Conservation (phyloP, 306 rosid species). For the Hippophae tibetana region DNA sequence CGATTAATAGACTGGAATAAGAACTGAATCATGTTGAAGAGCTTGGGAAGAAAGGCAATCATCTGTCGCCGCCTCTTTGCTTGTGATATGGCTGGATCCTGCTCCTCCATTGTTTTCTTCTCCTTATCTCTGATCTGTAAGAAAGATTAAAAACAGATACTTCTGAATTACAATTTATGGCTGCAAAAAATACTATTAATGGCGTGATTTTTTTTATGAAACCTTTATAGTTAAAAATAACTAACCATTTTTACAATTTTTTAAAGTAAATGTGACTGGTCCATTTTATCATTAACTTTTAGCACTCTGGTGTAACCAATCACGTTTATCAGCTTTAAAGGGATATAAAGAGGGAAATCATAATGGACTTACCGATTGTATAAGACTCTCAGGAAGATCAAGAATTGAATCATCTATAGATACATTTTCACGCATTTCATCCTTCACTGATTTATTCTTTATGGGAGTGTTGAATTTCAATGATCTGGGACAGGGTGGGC, state of each 20-base stretch:
- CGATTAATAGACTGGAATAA: constrained; percentile 46
- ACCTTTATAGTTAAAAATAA: too few species aligned
- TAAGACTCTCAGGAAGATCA: constrained; percentile 47
- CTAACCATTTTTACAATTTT: too few species aligned
- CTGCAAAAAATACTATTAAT: too few species aligned
- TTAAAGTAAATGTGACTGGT: too few species aligned
- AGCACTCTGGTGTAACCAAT: too few species aligned
- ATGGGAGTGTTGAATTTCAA: constrained; percentile 64
- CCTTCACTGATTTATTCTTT: constrained; percentile 28
- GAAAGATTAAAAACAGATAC: constrained; percentile 12
- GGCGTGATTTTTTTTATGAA: too few species aligned
- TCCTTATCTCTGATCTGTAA: constrained; percentile 74
- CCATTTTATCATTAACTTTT: too few species aligned
- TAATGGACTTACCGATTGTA: constrained; percentile 55
- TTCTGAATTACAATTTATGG: constrained; percentile 1
- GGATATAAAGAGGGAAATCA: not conserved
- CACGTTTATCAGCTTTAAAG: too few species aligned
- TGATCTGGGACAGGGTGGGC: constrained; percentile 43
- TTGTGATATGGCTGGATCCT: constrained; percentile 53
- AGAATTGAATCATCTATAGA: constrained; percentile 32
- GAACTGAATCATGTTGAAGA: constrained; percentile 62
- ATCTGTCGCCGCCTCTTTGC: constrained; percentile 60
- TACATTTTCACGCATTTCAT: constrained; percentile 20
- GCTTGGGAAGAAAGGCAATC: constrained; percentile 63
- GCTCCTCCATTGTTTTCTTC: constrained; percentile 52